phyloP scores from a whole-genome alignment of 495 filamentous ascomycete species.

The Aspergillus steynii region DNA sequence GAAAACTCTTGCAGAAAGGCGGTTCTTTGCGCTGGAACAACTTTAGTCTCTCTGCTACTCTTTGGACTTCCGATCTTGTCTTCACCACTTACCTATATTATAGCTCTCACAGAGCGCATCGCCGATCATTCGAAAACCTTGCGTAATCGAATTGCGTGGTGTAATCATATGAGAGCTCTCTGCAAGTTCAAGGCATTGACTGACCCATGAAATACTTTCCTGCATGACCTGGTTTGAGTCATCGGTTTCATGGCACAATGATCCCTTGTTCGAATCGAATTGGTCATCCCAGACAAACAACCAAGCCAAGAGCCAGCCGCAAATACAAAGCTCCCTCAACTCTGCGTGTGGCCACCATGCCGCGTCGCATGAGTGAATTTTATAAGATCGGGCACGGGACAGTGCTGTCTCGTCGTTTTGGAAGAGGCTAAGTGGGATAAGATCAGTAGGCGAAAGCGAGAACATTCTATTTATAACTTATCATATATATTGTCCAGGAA shows the following conservation, averaged over 20 bases:
- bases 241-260: not conserved
- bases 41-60: not conserved
- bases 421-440: not conserved
- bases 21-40: not conserved
- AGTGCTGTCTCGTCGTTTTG: not conserved
- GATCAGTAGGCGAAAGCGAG: not conserved
- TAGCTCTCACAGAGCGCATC: not conserved
- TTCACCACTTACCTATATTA: not conserved
- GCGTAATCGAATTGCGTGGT: not conserved
- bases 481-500: not conserved
- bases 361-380: not conserved
- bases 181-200: not conserved
- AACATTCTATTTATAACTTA: not conserved
- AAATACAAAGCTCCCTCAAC: not conserved
- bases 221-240: not conserved
- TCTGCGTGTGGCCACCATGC: not conserved
- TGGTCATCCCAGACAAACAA: not conserved
- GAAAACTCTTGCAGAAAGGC: not conserved
- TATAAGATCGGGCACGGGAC: not conserved
- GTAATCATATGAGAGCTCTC: not conserved
- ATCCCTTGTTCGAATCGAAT: not conserved
- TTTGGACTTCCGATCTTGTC: not conserved
- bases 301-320: not conserved
- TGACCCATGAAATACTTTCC: not conserved
- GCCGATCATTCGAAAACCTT: not conserved